phyloP scores from a whole-genome alignment of 768 basidiomycete species.

The Coprinopsis sp. region DNA sequence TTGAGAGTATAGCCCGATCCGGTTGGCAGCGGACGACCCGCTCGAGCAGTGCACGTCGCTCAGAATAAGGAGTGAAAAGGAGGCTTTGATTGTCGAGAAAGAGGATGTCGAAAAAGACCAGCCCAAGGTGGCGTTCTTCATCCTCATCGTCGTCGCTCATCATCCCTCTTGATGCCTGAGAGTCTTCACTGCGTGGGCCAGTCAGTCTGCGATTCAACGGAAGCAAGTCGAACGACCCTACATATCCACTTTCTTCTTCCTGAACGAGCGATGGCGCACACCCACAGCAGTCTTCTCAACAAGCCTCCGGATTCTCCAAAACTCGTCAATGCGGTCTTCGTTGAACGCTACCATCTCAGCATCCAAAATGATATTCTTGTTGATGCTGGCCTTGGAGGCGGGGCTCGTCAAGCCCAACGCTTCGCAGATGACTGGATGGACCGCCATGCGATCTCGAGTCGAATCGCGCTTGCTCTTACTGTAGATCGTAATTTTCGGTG shows the following conservation, averaged over 20 bases:
- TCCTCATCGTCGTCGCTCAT: constrained; percentile 28
- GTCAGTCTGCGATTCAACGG: neutral
- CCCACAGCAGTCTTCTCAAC: constrained; percentile 56
- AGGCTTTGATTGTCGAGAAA: constrained; percentile 59
- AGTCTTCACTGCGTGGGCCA: constrained; percentile 14
- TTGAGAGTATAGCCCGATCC: constrained; percentile 62
- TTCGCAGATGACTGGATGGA: constrained; percentile 56
- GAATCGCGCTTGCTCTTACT: constrained; percentile 87
- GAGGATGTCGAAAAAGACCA: constrained; percentile 87
- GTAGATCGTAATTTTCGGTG: constrained; percentile 63
- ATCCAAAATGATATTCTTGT: constrained; percentile 53
- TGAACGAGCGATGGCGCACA: constrained; percentile 28
- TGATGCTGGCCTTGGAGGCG: constrained; percentile 18
- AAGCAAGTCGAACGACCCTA: constrained; percentile 10
- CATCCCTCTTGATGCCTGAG: constrained; percentile 29
- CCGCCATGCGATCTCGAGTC: constrained; percentile 66
- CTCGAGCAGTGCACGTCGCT: constrained; percentile 62
- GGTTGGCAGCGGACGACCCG: constrained; percentile 44
- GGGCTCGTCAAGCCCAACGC: constrained; percentile 39
- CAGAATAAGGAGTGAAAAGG: constrained; percentile 48
- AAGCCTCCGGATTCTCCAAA: constrained; percentile 66
- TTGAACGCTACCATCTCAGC: constrained; percentile 90
- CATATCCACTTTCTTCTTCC: constrained; percentile 14
- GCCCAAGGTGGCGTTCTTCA: constrained; percentile 54
- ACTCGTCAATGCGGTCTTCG: constrained; percentile 68